Evolutionary conservation across 208 protist species (phyloP), one percentile per base, ranked within the genome.

Genomic region (Naegleria lovaniensis): DNA sequence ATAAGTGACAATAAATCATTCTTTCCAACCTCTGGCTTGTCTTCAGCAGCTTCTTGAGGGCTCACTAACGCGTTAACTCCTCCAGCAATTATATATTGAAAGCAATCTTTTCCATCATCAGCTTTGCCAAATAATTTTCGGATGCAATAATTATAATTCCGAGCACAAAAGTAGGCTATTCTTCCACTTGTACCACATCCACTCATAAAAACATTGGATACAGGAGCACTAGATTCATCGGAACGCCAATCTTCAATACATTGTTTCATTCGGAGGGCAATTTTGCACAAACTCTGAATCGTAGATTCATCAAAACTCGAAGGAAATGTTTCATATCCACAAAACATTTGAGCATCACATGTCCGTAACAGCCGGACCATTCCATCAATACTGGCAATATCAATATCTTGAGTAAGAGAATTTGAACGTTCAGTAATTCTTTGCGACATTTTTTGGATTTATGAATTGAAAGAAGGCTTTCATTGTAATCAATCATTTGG

Each of bases 101-200:
- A 75, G 0, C 38, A 59, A 33, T 91, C 52, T 16, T 19, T 36
- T 22, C 33, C 51, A 5, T 43, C n/a, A 39, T 92, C 91, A 39
- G n/a, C 22, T 25, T 19, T 91, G 19, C 19, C 7, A 33, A 91
- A 75, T 7, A 48, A 40, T 51, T 92, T 36, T 41, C 11, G 38
- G 2, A 85, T 36, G 33, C 59, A 84, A 25, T 43, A 19, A 39
- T 92, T 92, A 52, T 75, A 90, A 40, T 52, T 91, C 39, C 33
- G 3, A 39, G 83, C 39, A 86, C 58, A 89, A 91, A 92, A 87
- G 41, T 86, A 92, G 13, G 92, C 90, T 55, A 93, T 5, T 38
- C 92, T 40, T 19, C 92, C 92, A 76, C 83, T 90, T 33, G 92
- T 93, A 22, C 92, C 92, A 92, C 58, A 85, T 16, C 92, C 92